These are phyloP conservation scores for Xylariaceae sp. DNA, from an alignment of 2,329 filamentous ascomycete species.

Conservation along the genomic window DNA sequence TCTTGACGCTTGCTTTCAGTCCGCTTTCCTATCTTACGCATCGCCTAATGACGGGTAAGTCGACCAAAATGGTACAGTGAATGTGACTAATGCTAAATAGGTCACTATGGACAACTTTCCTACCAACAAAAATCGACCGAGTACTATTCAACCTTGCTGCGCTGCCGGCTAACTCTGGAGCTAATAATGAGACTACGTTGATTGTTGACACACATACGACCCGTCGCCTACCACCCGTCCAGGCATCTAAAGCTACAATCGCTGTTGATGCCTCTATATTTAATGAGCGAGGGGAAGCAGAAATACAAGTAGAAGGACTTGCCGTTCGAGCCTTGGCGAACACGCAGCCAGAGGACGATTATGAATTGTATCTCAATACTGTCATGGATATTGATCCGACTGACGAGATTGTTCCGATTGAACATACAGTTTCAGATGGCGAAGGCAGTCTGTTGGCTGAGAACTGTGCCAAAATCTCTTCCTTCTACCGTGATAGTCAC, in stretches of 20 bases:
- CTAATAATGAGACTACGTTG: slow-evolving; percentile 34
- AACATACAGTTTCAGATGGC: neutral
- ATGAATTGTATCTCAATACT: slow-evolving; percentile 41
- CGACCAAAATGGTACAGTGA: neutral
- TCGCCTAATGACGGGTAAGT: slow-evolving; percentile 48
- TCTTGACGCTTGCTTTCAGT: slow-evolving; percentile 50
- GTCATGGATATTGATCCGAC: slow-evolving; percentile 50
- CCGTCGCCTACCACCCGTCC: slow-evolving; percentile 17
- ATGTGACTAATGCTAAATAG: slow-evolving; percentile 26
- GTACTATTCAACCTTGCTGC: slow-evolving; percentile 47
- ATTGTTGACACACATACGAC: slow-evolving; percentile 42
- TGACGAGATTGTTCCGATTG: slow-evolving; percentile 42
- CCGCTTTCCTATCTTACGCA: slow-evolving; percentile 49
- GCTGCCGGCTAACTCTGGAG: slow-evolving; percentile 24
- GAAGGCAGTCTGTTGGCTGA: slow-evolving; percentile 40
- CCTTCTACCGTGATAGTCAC: slow-evolving; percentile 34
- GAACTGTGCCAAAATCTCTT: slow-evolving; percentile 45
- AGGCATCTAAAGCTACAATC: slow-evolving; percentile 40
- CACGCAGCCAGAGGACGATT: slow-evolving; percentile 38
- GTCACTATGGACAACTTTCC: slow-evolving; percentile 50
- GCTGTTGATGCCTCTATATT: slow-evolving; percentile 36
- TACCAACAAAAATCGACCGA: slow-evolving; percentile 44
- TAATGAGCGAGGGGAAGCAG: slow-evolving; percentile 36
- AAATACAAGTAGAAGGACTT: slow-evolving; percentile 40
- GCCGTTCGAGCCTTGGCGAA: slow-evolving; percentile 37